These are phyloP conservation scores for Aciculosporium take DNA, from an alignment of 2,329 filamentous ascomycete genomes.

Conservation along the genomic window DNA sequence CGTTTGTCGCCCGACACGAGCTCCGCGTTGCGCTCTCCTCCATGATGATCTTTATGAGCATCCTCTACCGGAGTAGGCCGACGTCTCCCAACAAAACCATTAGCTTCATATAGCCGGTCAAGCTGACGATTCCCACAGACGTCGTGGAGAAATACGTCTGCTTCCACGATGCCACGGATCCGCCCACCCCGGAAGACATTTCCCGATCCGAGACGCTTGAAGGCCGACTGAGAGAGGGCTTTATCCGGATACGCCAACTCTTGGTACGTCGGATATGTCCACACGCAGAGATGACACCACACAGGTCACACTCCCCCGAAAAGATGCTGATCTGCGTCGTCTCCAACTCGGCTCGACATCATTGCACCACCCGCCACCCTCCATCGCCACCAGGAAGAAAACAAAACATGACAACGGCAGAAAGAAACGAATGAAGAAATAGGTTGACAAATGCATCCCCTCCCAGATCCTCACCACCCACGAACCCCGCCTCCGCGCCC, in stretches of 20 bases:
- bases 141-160: slow-evolving; percentile 44
- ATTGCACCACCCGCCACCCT: neutral
- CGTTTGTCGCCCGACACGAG: slow-evolving; percentile 45
- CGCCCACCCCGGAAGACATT: slow-evolving; percentile 36
- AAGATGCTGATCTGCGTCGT: too few relatives aligned
- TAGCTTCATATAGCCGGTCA: too few relatives aligned
- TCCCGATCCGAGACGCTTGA: slow-evolving; percentile 42
- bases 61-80: slow-evolving; percentile 38
- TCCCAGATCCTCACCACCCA: slow-evolving; percentile 37
- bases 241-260: slow-evolving; percentile 42
- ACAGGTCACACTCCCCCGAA: too few relatives aligned
- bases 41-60: slow-evolving; percentile 43
- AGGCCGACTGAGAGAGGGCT: slow-evolving; percentile 44
- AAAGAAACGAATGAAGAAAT: too few relatives aligned
- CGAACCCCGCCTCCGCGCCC: slow-evolving; percentile 42
- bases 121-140: slow-evolving; percentile 14
- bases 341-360: too few relatives aligned
- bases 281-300: neutral
- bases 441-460: too few relatives aligned
- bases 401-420: too few relatives aligned
- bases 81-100: too few relatives aligned
- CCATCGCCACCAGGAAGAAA: neutral
- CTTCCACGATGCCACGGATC: slow-evolving; percentile 38
- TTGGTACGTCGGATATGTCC: slow-evolving; percentile 22
- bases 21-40: slow-evolving; percentile 38